A percentile compares a stretch with the other conserved stretches of the same genome.
These are phyloP conservation scores for Sungouiozyma ichnusensis DNA, from an alignment of 805 yeast genomes.

Conservation along the genomic window DNA sequence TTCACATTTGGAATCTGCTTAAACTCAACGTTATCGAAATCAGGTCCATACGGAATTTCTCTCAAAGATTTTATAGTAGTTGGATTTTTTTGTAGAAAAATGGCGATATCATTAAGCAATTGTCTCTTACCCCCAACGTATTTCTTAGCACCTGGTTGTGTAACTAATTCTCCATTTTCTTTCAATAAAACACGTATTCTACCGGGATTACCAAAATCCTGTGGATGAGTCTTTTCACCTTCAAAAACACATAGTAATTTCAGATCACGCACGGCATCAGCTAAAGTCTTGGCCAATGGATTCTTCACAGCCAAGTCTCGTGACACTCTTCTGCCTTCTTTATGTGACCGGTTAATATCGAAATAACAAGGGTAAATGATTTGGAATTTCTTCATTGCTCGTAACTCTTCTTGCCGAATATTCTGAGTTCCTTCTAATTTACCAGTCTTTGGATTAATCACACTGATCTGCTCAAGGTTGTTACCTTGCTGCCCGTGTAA, in stretches of 20 bases:
- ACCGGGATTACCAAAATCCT: constrained; percentile 97
- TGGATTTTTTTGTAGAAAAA: constrained; percentile 54
- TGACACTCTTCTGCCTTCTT: constrained; percentile 77
- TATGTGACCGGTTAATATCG: constrained; percentile 63
- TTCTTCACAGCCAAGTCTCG: constrained; percentile 61
- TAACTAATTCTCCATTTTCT: constrained; percentile 35
- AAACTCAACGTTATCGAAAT: constrained; percentile 44
- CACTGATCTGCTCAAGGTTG: constrained; percentile 11
- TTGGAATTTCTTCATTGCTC: constrained; percentile 60
- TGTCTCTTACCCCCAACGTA: constrained; percentile 47
- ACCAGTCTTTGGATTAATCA: constrained; percentile 24
- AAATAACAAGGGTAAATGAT: constrained; percentile 86
- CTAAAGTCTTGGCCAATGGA: constrained; percentile 75
- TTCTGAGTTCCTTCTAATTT: constrained; percentile 18
- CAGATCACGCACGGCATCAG: constrained; percentile 51
- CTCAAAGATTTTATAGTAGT: constrained; percentile 56
- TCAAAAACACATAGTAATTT: constrained; percentile 41
- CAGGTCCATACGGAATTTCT: constrained; percentile 57
- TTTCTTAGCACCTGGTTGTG: constrained; percentile 10
- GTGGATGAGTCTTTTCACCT: constrained; percentile 85
- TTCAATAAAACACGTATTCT: constrained; percentile 70
- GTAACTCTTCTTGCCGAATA: constrained; percentile 45
- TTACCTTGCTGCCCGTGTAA: not conserved
- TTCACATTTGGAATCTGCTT: constrained; percentile 64
- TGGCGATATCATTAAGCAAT: constrained; percentile 48